Conservation (phyloP, 164 flowering plant genomes). For the Echeveria elegans region DNA sequence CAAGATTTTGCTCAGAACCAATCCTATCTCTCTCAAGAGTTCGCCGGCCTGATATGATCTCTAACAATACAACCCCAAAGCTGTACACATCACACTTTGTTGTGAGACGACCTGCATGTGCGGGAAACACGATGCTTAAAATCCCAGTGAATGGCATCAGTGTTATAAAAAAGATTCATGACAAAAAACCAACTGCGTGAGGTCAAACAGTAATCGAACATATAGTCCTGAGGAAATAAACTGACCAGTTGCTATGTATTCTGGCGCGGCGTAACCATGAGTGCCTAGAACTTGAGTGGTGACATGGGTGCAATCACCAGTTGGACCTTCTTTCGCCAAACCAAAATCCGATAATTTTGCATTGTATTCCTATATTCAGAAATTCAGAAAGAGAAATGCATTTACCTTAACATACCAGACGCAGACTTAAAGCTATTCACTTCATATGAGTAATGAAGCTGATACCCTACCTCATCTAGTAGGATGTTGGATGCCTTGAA, state of each 20-base stretch:
- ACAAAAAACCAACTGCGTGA: neutral
- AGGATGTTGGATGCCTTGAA: constrained; percentile 49
- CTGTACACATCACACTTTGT: constrained; percentile 51
- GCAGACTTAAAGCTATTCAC: too few species aligned
- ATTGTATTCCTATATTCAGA: constrained; percentile 35
- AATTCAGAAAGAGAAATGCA: too few species aligned
- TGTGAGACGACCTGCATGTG: constrained; percentile 36
- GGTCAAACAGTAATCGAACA: neutral
- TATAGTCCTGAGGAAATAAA: neutral
- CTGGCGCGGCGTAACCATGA: neutral
- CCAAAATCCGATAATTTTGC: constrained; percentile 60
- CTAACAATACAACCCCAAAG: constrained; percentile 64
- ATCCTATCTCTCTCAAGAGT: constrained; percentile 39
- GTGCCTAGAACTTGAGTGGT: neutral
- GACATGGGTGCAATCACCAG: constrained; percentile 36
- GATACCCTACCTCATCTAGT: constrained; percentile 29
- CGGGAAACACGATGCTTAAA: neutral
- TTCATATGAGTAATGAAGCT: neutral
- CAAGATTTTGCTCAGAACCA: constrained; percentile 40
- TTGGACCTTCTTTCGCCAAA: constrained; percentile 51
- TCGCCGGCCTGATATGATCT: constrained; percentile 51
- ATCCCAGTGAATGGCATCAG: neutral
- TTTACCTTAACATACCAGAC: too few species aligned
- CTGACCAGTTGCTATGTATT: neutral
- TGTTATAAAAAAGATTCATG: too few species aligned